Evolutionary conservation across 192 early-diverging fungal species (phyloP), one percentile per base, ranked within the genome.

Genomic region (Podila minutissima): DNA sequence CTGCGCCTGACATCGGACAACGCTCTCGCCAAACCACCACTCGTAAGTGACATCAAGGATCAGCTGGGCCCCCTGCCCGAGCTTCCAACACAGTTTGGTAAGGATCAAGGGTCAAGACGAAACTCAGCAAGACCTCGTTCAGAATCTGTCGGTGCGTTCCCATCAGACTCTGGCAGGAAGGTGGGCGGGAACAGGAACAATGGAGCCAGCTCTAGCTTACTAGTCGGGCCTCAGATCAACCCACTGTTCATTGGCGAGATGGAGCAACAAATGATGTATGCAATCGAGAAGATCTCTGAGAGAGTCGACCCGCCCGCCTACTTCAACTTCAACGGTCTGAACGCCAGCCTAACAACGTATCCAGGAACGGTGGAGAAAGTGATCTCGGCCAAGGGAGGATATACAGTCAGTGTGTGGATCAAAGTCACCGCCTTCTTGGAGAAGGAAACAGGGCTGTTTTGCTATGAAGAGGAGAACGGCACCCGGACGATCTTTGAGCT

Each of bases 261-360:
- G 66, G 75, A 84, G 51, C 72, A 74, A 51, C 83, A 84, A 65
- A 84, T 84, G 83, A 84, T 84, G 72, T 84, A 84, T 24, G 75
- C 83, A 10, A 84, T 84, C 66, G 83, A 84, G 49, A 74, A 78
- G 50, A 79, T 84, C 19, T 84, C 83, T 17, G 83, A 84, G 66
- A 63, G 83, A n/a, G 76, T 84, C 19, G 83, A 84, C 49, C 83
- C 83, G 33, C 74, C 83, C 20, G 72, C 72, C 20, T 84, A 84
- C 53, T 84, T 84, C 60, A 84, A 84, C 62, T 84, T 84, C 26
- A 84, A 84, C 35, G 83, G 83, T 17, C 49, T 84, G 13, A 57
- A 84, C 29, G 72, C 75, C 10, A 74, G 71, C n/a, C 33, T 84
- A 46, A 74, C 72, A 41, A 84, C 83, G 22, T 29, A 71, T 24